Base-by-base conservation (phyloP, 1,284 basidiomycete species). In the Cerrena zonata region DNA sequence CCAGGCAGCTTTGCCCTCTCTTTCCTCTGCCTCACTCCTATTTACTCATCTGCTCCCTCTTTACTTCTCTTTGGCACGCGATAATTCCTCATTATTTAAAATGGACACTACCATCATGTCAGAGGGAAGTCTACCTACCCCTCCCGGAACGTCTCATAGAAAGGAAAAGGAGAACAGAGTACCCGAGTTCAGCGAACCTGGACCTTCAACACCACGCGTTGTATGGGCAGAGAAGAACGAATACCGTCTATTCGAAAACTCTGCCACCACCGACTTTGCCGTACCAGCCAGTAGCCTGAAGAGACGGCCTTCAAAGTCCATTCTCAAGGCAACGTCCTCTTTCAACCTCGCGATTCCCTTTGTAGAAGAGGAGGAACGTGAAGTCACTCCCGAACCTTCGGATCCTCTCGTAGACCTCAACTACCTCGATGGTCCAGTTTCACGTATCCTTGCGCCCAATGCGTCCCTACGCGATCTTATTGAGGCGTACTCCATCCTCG, bases 401-500 rank as follows among this genome's bases (percentile, higher is more conserved):
- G 78, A 83, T 58, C 83, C 85, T 7, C 71, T 86, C n/a, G 70
- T 72, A 10, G 73, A 88, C 58, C 65, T 82, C 7, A 63, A 69
- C 23, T 90, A 88, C 59, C 76, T 90, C 23, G 73, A 74, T 18
- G 70, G 73, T 24, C 82, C 85, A 2, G 74, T 89, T 2, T 65
- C 75, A 3, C 75, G 69, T 43, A 82, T 90, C 43, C 64, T 85
- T 18, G 70, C 76, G 3, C 55, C 67, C 0, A 69, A 73, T 43
- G 66, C 74, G 43, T 67, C 74, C 23, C 65, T 82, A 41, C 69
- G 70, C 42, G 78, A 82, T 46, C 73, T 86, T 48, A 84, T 84
- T 51, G 82, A 86, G 59, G 84, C 82, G 0, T 89, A 90, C 65
- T 81, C 78, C 23, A 62, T 86, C 24, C 76, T 90, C 23, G 73